These are phyloP conservation scores for Marasmius tenuissimus DNA, from an alignment of 1,284 basidiomycete genomes.

Conservation along the genomic window DNA sequence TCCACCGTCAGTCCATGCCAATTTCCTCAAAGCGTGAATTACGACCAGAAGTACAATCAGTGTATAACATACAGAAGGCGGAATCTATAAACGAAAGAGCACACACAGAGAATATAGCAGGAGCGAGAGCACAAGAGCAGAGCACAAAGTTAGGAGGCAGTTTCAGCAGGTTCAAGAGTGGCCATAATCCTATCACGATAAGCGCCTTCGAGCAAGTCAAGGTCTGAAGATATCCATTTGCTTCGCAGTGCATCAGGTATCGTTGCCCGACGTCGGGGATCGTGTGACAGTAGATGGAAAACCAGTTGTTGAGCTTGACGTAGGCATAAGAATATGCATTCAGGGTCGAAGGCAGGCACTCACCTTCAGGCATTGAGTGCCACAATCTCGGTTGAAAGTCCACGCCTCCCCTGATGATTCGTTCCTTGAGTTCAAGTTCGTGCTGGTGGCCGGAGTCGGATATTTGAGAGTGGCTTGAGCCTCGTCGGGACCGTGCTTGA, in stretches of 20 bases:
- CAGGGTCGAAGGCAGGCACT: constrained; percentile 19
- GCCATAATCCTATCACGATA: constrained; percentile 54
- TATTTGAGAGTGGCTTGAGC: constrained; percentile 28
- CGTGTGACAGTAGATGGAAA: constrained; percentile 53
- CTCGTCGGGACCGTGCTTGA: constrained; percentile 29
- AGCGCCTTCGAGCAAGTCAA: constrained; percentile 55
- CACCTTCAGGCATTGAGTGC: constrained; percentile 59
- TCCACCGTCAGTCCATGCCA: constrained; percentile 63
- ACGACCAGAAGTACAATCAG: not conserved
- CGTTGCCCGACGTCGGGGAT: constrained; percentile 58
- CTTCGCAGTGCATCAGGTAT: constrained; percentile 57
- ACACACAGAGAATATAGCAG: not conserved
- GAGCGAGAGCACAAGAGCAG: not conserved
- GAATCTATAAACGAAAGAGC: not conserved
- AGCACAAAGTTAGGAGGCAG: not conserved
- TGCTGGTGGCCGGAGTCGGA: constrained; percentile 50
- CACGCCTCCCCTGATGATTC: constrained; percentile 63
- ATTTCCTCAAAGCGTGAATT: constrained; percentile 67
- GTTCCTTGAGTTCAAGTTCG: constrained; percentile 62
- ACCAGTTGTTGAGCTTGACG: constrained; percentile 58
- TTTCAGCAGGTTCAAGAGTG: constrained; percentile 7
- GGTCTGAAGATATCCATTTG: constrained; percentile 63
- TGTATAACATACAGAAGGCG: not conserved
- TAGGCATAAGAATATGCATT: not conserved
- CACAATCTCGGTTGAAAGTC: constrained; percentile 57